Evolutionary conservation across 2,329 filamentous ascomycete genomes (phyloP).

Genomic region (Rutstroemia sp.): DNA sequence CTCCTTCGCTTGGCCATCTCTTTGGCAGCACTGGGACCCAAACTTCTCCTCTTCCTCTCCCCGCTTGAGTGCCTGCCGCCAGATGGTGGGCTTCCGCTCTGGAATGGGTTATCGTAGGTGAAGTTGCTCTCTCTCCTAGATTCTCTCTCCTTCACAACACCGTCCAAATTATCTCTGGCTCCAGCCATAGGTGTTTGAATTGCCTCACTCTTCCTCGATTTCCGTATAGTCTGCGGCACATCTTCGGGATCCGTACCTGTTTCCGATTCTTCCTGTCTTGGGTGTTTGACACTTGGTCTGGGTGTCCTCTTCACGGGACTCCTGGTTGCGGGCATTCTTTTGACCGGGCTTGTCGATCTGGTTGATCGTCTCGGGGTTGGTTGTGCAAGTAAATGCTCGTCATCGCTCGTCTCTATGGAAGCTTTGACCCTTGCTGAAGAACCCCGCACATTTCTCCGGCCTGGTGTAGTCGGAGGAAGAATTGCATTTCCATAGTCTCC

Average conservation of each 20-base stretch:
- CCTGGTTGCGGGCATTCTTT: slow-evolving; percentile 47
- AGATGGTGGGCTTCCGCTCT: slow-evolving; percentile 69
- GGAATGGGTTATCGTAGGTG: slow-evolving; percentile 86
- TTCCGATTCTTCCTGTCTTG: slow-evolving; percentile 45
- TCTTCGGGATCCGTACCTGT: slow-evolving; percentile 37
- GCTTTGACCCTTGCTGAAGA: slow-evolving; percentile 39
- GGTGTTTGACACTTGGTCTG: slow-evolving; percentile 46
- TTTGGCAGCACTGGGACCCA: slow-evolving; percentile 31
- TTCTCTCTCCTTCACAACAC: slow-evolving; percentile 10
- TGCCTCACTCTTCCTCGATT: slow-evolving; percentile 42
- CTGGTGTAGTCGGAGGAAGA: slow-evolving; percentile 40
- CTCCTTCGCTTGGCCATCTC: slow-evolving; percentile 34
- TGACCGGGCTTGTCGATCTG: slow-evolving; percentile 42
- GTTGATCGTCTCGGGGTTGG: slow-evolving; percentile 43
- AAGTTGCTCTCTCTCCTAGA: slow-evolving; percentile 57
- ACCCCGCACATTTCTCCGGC: slow-evolving; percentile 45
- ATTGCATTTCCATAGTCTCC: slow-evolving; percentile 49
- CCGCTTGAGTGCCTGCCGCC: slow-evolving; percentile 39
- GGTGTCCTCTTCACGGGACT: slow-evolving; percentile 42
- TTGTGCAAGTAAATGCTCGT: not conserved
- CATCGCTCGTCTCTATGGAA: slow-evolving; percentile 11
- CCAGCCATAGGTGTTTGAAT: slow-evolving; percentile 40
- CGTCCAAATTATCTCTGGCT: slow-evolving; percentile 44
- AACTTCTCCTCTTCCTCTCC: slow-evolving; percentile 38
- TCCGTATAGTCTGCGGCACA: slow-evolving; percentile 40